These are phyloP conservation scores for Talaromyces sp. DNA, from an alignment of 2,329 filamentous ascomycete genomes.

Conservation along the genomic window DNA sequence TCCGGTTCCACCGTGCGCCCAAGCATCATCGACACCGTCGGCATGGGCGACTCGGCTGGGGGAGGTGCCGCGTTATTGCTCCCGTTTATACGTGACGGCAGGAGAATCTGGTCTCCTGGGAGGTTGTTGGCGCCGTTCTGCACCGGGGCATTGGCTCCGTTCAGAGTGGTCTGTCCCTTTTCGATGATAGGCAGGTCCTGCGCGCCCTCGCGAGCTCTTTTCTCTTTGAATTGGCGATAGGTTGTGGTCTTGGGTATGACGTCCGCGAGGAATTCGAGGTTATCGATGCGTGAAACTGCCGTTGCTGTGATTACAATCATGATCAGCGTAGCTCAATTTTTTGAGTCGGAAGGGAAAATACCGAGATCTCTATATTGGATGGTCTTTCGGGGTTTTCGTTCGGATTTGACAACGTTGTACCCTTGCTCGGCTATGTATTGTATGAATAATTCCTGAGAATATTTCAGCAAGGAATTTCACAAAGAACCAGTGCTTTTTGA, in stretches of 20 bases:
- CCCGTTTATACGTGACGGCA: conserved; percentile 6
- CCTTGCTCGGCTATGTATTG: conserved; percentile 83
- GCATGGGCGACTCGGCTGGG: conserved; percentile 25
- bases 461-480: conserved; percentile 12
- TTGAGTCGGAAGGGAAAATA: conserved; percentile 29
- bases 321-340: conserved; percentile 9
- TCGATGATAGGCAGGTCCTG: conserved; percentile 26
- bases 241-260: conserved; percentile 81
- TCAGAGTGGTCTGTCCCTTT: conserved; percentile 36
- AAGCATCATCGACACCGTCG: conserved; percentile 44
- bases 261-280: conserved; percentile 90
- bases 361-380: conserved; percentile 94
- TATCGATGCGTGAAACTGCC: conserved; percentile 82
- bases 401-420: conserved; percentile 82
- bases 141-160: conserved; percentile 19
- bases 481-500: neutral
- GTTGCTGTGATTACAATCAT: conserved; percentile 53
- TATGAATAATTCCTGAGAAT: conserved; percentile 79
- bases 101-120: conserved; percentile 7
- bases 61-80: conserved; percentile 10
- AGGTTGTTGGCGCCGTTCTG: conserved; percentile 13
- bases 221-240: conserved; percentile 73
- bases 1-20: conserved; percentile 48
- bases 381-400: conserved; percentile 86
- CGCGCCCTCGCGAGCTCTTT: conserved; percentile 36